Evolutionary conservation across 371 early-diverging fungal genomes (phyloP).

Genomic region (Massospora cicadina): DNA sequence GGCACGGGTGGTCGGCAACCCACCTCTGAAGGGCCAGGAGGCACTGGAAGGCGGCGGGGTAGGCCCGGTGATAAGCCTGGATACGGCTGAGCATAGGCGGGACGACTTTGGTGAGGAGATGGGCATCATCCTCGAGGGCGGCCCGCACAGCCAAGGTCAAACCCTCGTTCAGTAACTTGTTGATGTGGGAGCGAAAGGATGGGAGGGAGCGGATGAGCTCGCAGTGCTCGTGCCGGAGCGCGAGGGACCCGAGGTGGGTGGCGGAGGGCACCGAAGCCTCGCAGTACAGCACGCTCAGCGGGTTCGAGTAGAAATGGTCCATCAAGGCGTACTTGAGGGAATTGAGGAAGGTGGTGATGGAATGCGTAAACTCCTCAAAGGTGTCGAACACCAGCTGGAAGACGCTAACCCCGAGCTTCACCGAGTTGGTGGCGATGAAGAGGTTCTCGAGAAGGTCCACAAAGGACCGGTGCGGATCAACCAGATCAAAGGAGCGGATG

Average conservation of each 20-base stretch:
- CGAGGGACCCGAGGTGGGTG: constrained; percentile 12
- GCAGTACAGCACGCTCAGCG: constrained; percentile 48
- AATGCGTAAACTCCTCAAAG: background rate
- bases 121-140: background rate
- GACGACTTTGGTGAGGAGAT: background rate
- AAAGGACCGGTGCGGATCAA: background rate
- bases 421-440: background rate
- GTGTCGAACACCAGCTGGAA: background rate
- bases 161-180: background rate
- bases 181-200: constrained; percentile 30
- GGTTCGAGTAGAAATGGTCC: constrained; percentile 73
- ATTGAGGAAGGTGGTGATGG: background rate
- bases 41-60: background rate
- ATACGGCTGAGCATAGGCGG: constrained; percentile 18
- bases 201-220: constrained; percentile 52
- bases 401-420: background rate
- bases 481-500: background rate
- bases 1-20: background rate
- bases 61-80: constrained; percentile 17
- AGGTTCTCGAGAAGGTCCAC: background rate
- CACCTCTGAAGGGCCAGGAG: background rate
- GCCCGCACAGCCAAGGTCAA: background rate
- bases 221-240: constrained; percentile 23
- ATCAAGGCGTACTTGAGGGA: constrained; percentile 50
- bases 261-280: background rate